Evolutionary conservation across 1,284 basidiomycete genomes (phyloP), one percentile per base, ranked within the genome.

Genomic region (Pterulicium gracile): DNA sequence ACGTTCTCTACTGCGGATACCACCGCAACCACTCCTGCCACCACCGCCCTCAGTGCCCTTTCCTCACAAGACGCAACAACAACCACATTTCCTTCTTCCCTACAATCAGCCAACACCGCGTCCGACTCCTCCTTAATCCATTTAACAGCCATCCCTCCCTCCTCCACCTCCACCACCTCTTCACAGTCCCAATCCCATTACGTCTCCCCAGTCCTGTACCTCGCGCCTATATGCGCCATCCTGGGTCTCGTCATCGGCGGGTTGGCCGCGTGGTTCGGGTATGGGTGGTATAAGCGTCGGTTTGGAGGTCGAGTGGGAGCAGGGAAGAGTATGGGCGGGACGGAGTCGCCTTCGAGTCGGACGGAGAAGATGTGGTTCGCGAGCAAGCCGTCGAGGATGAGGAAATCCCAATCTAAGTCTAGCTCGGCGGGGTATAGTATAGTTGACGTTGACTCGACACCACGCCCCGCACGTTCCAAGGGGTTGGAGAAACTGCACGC

Each of bases 151-250:
- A 5, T 39, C 15, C 36, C 36, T 15, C 36, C 36, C 4, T 39
- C 36, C 36, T n/a, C 27, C n/a, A 15, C 36, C 7, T 39, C 36
- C 19, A 39, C 36, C 7, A 18, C 36, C 4, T 5, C 7, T 18
- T 7, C 7, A 15, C 36, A 17, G 7, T 17, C 36, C n/a, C n/a
- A 7, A n/a, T 10, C 7, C 27, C 7, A 32, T 32, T 15, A 15
- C 36, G n/a, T n/a, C 27, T 39, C 36, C 15, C 36, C 36, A 39
- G n/a, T 39, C 15, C 15, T 39, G 7, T 39, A 39, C 36, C 36
- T 39, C 15, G 19, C 15, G 19, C 36, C 36, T 17, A 39, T 39
- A 13, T 39, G n/a, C 19, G 36, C 36, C 5, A 17, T 39, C 36
- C n/a, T 39, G 5, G 36, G 36, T 10, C 5, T 39, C n/a, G n/a